These are phyloP conservation scores for Rhipidocladum racemiflorum DNA, from an alignment of 176 grass and related monocot species.

Conservation along the genomic window DNA sequence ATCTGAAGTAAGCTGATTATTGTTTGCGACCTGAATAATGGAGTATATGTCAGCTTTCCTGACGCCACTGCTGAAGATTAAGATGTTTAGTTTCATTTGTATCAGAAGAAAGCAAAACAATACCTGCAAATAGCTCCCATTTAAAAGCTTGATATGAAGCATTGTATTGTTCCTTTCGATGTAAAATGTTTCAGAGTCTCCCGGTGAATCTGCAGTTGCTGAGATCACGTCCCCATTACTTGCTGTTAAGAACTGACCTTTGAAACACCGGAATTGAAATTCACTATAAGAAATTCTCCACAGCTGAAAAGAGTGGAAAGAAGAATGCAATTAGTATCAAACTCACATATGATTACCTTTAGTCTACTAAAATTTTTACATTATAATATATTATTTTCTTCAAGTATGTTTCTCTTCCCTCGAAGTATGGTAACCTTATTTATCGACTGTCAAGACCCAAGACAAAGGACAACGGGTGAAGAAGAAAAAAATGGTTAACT, in stretches of 20 bases:
- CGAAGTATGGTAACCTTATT: neutral
- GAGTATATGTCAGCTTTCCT: constrained; percentile 30
- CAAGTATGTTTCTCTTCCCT: neutral
- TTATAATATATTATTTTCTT: neutral
- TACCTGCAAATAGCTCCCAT: constrained; percentile 75
- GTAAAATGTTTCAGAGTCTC: constrained; percentile 55
- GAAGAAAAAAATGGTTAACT: neutral
- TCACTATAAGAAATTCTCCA: constrained; percentile 68
- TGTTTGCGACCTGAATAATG: constrained; percentile 59
- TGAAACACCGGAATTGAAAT: constrained; percentile 67
- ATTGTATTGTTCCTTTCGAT: constrained; percentile 62
- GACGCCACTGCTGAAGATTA: neutral
- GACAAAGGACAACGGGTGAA: neutral
- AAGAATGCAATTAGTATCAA: constrained; percentile 20
- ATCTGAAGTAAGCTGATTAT: constrained; percentile 61
- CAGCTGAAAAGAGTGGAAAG: constrained; percentile 38
- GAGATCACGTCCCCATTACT: constrained; percentile 46
- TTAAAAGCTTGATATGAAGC: constrained; percentile 77
- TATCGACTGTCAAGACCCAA: neutral
- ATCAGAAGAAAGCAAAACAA: neutral
- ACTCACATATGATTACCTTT: neutral
- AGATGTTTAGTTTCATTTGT: constrained; percentile 6
- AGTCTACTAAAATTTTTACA: neutral
- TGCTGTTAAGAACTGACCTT: constrained; percentile 73
- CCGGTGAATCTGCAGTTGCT: constrained; percentile 50